Evolutionary conservation across 768 basidiomycete species (phyloP), one percentile per base, ranked within the genome.

Genomic region (Suillus bovinus): DNA sequence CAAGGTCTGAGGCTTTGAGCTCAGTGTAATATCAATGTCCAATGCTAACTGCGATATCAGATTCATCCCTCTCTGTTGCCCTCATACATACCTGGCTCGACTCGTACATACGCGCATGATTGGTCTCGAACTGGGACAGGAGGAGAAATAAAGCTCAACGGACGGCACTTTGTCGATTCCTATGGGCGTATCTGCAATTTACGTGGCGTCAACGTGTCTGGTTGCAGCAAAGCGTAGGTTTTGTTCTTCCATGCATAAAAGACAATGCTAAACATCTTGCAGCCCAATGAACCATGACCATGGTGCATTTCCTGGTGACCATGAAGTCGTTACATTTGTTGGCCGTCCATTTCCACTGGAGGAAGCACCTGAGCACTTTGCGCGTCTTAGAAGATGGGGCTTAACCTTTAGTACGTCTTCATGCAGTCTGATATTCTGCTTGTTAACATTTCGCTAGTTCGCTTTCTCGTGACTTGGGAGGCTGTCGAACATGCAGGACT

Each of bases 401-500:
- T 75, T 96, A 67, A 89, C 91, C 0, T 93, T 94, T 70, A 80
- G 94, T 94, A 67, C 24, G 89, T 80, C 1, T 7, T 33, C 24
- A 24, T 20, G 13, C 14, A 5, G 34, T 60, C 10, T n/a, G 58
- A 20, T 10, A 38, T 10, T 29, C 31, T 47, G 44, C 4, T 42
- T 60, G 7, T 63, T 58, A 8, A 41, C 27, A 16, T 20, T 9
- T 58, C 34, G 27, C 22, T 60, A 95, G 93, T 97, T 58, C 84
- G 96, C 44, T 94, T 99, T 68, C 86, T 96, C 31, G 86, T 99
- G 5, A 96, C 96, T 1, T 99, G 96, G 96, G 96, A 99, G 72
- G 94, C 96, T 0, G 82, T 99, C 17, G 96, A 98, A 71, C 97
- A 99, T 71, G 86, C 83, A 63, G 96, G 94, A 67, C 91, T 87